Conservation (phyloP, 305 asterid genomes). For the Euphrasia arctica region DNA sequence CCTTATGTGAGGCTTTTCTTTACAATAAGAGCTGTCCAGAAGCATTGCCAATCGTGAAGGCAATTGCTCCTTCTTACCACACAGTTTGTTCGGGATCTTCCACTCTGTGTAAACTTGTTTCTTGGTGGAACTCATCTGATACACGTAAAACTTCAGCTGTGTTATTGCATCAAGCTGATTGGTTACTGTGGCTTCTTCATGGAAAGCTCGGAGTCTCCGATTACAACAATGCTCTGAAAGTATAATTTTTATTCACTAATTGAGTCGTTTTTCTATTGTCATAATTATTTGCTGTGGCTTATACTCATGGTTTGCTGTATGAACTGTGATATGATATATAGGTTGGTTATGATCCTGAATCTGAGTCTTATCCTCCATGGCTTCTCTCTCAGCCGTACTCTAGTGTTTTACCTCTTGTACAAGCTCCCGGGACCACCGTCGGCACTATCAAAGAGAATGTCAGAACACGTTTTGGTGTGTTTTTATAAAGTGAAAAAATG, state of each 20-base stretch:
- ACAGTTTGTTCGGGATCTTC: conserved; percentile 93
- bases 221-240: conserved; percentile 93
- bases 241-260: conserved; percentile 22
- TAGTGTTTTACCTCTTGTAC: conserved; percentile 61
- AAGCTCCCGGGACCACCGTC: conserved; percentile 83
- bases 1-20: conserved; percentile 69
- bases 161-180: conserved; percentile 91
- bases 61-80: conserved; percentile 81
- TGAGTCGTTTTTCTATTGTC: background rate
- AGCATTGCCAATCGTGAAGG: conserved; percentile 71
- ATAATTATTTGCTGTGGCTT: background rate
- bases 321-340: conserved; percentile 29
- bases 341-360: conserved; percentile 96
- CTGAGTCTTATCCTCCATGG: conserved; percentile 81
- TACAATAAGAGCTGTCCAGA: conserved; percentile 78
- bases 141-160: conserved; percentile 50
- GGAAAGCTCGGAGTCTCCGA: conserved; percentile 89
- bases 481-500: conserved; percentile 14
- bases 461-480: conserved; percentile 56
- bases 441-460: conserved; percentile 61
- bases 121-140: conserved; percentile 77
- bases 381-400: conserved; percentile 76
- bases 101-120: conserved; percentile 83
- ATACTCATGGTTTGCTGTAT: background rate
- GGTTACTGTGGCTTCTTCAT: conserved; percentile 94